Evolutionary conservation across 2,329 filamentous ascomycete species (phyloP).

Genomic region (Trichoderma atroviride): DNA sequence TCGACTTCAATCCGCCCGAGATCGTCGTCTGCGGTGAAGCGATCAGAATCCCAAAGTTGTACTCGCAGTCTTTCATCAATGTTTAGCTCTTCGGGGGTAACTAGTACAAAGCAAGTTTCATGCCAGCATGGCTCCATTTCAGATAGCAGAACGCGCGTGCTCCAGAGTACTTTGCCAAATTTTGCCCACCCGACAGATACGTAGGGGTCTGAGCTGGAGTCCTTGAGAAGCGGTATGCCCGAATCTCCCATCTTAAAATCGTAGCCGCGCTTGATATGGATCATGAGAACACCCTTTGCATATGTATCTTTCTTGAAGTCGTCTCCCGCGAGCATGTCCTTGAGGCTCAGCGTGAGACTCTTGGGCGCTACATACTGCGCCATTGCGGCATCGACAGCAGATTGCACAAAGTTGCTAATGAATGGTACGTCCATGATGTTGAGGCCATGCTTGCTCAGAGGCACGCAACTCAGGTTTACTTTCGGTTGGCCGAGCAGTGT

Average conservation of each 20-base stretch:
- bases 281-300: slow-evolving; percentile 64
- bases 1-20: slow-evolving; percentile 72
- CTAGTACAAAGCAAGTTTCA: slow-evolving; percentile 69
- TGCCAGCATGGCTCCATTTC: slow-evolving; percentile 73
- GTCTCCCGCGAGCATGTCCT: slow-evolving; percentile 76
- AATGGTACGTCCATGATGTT: slow-evolving; percentile 77
- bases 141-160: slow-evolving; percentile 64
- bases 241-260: slow-evolving; percentile 74
- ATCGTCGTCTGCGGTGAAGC: slow-evolving; percentile 72
- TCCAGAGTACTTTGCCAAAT: slow-evolving; percentile 66
- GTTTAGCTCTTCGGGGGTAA: slow-evolving; percentile 71
- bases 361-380: slow-evolving; percentile 78
- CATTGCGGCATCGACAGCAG: slow-evolving; percentile 71
- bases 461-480: slow-evolving; percentile 70
- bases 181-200: slow-evolving; percentile 76
- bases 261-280: slow-evolving; percentile 67
- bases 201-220: slow-evolving; percentile 69
- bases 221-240: slow-evolving; percentile 59
- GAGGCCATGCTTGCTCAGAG: slow-evolving; percentile 67
- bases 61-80: slow-evolving; percentile 69
- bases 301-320: slow-evolving; percentile 77
- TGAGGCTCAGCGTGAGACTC: slow-evolving; percentile 71
- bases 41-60: slow-evolving; percentile 77
- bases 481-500: slow-evolving; percentile 77
- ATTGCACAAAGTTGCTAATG: slow-evolving; percentile 75